Conservation (phyloP, 306 rosid genomes). For the Neltuma alba region DNA sequence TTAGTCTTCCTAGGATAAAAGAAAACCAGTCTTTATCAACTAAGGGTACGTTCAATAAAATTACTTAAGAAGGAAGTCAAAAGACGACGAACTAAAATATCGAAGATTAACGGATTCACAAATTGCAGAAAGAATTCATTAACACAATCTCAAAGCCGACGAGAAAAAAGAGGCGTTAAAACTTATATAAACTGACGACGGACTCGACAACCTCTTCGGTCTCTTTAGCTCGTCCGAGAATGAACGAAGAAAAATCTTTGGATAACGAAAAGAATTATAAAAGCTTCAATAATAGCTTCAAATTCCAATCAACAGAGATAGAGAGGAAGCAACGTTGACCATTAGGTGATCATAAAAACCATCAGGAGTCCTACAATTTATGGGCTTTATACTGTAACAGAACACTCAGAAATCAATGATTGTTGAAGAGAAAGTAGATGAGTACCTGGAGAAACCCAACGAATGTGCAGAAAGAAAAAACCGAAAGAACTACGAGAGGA, state of each 20-base stretch:
- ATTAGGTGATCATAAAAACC: no score
- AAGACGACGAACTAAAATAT: no score
- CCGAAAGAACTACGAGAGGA: constrained; percentile 19
- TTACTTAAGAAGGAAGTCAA: constrained; percentile 1
- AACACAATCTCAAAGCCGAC: background rate
- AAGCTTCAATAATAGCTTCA: no score
- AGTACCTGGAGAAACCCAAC: constrained; percentile 51
- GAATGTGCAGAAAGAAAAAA: constrained; percentile 26
- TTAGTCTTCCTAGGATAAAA: constrained; percentile 13
- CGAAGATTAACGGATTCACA: no score
- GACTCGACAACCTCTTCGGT: background rate
- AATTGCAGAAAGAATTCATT: background rate
- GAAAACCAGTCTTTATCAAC: constrained; percentile 10
- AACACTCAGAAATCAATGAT: constrained; percentile 36
- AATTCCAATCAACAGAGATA: no score
- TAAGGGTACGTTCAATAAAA: background rate
- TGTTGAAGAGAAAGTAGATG: constrained; percentile 22
- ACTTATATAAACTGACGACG: constrained; percentile 12
- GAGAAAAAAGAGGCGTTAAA: constrained; percentile 10
- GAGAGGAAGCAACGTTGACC: no score
- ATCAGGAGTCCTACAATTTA: constrained; percentile 32
- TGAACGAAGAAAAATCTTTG: background rate
- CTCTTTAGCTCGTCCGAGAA: constrained; percentile 7
- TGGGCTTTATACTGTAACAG: background rate
- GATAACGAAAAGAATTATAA: no score